Percentiles rank a stretch among this genome's conserved stretches.
These are phyloP conservation scores for Smithsoniella earleae DNA, from an alignment of 163 green algal genomes.

Conservation along the genomic window DNA sequence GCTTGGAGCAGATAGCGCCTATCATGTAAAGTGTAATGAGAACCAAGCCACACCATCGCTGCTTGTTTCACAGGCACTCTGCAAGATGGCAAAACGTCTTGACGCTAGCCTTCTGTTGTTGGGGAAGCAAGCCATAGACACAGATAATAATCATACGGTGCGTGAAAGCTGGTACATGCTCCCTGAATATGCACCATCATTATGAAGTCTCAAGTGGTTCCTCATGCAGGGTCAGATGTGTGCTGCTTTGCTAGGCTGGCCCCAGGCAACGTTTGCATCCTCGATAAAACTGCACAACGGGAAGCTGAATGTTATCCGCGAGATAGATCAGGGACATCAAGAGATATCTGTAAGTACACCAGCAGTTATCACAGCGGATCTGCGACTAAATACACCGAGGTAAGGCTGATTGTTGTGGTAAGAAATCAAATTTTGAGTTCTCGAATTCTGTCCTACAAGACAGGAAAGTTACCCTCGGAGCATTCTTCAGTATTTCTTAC, in stretches of 20 bases:
- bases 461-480: too few relatives aligned
- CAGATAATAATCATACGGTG: slow-evolving; percentile 84
- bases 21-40: slow-evolving; percentile 56
- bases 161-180: not conserved
- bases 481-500: too few relatives aligned
- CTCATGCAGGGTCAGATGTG: slow-evolving; percentile 72
- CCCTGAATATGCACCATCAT: not conserved
- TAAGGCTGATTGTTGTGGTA: too few relatives aligned
- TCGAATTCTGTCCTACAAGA: too few relatives aligned
- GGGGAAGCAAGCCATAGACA: slow-evolving; percentile 91
- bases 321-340: slow-evolving; percentile 71
- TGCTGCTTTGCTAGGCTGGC: slow-evolving; percentile 76
- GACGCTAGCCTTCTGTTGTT: slow-evolving; percentile 59
- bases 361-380: slow-evolving; percentile 80
- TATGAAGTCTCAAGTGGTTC: too few relatives aligned
- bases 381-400: slow-evolving; percentile 83
- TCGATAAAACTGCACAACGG: slow-evolving; percentile 32
- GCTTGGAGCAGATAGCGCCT: slow-evolving; percentile 64
- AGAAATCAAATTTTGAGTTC: too few relatives aligned
- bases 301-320: slow-evolving; percentile 42
- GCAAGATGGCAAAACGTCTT: slow-evolving; percentile 54
- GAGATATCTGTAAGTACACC: slow-evolving; percentile 54
- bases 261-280: slow-evolving; percentile 86
- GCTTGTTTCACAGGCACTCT: slow-evolving; percentile 66
- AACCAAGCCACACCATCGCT: slow-evolving; percentile 49